A percentile compares a stretch with the other conserved stretches of the same genome.
phyloP scores from a whole-genome alignment of 495 filamentous ascomycete genomes.

The Aspergillus bridgeri region DNA sequence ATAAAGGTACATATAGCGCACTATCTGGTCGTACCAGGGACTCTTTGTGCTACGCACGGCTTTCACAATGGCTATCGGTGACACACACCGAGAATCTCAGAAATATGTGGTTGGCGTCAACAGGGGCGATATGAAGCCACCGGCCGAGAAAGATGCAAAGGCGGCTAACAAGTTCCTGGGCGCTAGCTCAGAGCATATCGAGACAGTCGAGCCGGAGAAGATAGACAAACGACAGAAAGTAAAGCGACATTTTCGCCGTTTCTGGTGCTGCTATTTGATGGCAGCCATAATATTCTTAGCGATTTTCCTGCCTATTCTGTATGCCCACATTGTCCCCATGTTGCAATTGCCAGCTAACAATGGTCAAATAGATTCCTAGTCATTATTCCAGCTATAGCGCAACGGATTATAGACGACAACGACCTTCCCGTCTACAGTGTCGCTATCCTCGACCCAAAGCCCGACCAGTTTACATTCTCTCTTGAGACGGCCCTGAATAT shows the following conservation, averaged over 20 bases:
- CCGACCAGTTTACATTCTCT: slow-evolving; percentile 33
- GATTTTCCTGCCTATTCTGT: slow-evolving; percentile 43
- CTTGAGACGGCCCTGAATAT: slow-evolving; percentile 34
- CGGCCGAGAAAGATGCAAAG: neutral
- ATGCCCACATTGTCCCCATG: slow-evolving; percentile 12
- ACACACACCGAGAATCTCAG: slow-evolving; percentile 10
- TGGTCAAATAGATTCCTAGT: slow-evolving; percentile 19
- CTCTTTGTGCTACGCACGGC: neutral
- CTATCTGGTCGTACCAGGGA: neutral
- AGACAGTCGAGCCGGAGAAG: slow-evolving; percentile 6
- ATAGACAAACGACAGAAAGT: slow-evolving; percentile 4
- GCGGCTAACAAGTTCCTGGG: neutral
- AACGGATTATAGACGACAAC: slow-evolving; percentile 39
- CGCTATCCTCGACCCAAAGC: slow-evolving; percentile 31
- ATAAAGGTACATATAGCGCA: neutral
- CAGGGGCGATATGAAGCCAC: neutral
- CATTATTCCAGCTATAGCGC: slow-evolving; percentile 38
- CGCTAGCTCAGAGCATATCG: slow-evolving; percentile 16
- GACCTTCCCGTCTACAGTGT: slow-evolving; percentile 35
- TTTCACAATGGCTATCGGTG: slow-evolving; percentile 11
- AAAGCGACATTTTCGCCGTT: slow-evolving; percentile 32
- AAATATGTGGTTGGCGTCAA: neutral
- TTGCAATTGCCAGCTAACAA: no score
- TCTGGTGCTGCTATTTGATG: slow-evolving; percentile 42
- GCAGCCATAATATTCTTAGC: slow-evolving; percentile 36